Percentiles rank a stretch among this genome's conserved stretches.
Evolutionary conservation across 2,329 filamentous ascomycete genomes (phyloP).

Genomic region (Xylaria sp.): DNA sequence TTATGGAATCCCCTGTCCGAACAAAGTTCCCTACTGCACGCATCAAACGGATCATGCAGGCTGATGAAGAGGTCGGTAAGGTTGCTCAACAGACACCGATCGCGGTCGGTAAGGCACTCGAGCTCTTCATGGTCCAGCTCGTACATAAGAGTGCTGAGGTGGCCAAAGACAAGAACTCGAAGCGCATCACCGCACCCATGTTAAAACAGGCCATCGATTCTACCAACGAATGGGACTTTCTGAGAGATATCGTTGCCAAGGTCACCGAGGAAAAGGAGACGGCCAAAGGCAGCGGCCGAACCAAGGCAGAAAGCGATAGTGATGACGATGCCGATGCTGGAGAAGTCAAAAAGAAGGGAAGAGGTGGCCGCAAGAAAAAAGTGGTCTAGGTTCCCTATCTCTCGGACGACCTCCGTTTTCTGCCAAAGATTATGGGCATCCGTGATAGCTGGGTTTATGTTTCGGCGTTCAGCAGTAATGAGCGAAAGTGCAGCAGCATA

Average conservation of each 20-base stretch:
- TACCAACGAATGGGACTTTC: constrained; percentile 92
- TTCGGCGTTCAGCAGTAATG: constrained; percentile 37
- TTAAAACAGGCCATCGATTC: constrained; percentile 88
- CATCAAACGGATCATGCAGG: constrained; percentile 99
- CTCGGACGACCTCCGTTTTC: constrained; percentile 10
- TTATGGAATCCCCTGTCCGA: constrained; percentile 75
- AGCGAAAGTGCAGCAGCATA: constrained; percentile 25
- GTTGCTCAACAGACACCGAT: constrained; percentile 97
- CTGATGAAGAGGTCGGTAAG: constrained; percentile 97
- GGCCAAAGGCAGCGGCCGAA: constrained; percentile 42
- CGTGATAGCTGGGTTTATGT: constrained; percentile 36
- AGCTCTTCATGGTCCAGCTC: constrained; percentile 96
- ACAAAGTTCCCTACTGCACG: constrained; percentile 97
- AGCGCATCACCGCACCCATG: constrained; percentile 87
- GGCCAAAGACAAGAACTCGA: constrained; percentile 81
- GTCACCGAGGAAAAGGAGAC: constrained; percentile 63
- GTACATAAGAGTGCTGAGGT: constrained; percentile 87
- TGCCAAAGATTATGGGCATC: constrained; percentile 33
- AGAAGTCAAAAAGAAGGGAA: constrained; percentile 53
- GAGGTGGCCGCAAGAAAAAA: constrained; percentile 58
- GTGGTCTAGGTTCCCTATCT: constrained; percentile 38
- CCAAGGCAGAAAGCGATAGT: constrained; percentile 58
- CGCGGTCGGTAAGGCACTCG: constrained; percentile 91
- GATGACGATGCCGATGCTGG: constrained; percentile 56
- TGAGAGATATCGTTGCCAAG: constrained; percentile 87